These are phyloP conservation scores for Pseudocercospora pini-densiflorae DNA, from an alignment of 2,329 filamentous ascomycete species.

Conservation along the genomic window DNA sequence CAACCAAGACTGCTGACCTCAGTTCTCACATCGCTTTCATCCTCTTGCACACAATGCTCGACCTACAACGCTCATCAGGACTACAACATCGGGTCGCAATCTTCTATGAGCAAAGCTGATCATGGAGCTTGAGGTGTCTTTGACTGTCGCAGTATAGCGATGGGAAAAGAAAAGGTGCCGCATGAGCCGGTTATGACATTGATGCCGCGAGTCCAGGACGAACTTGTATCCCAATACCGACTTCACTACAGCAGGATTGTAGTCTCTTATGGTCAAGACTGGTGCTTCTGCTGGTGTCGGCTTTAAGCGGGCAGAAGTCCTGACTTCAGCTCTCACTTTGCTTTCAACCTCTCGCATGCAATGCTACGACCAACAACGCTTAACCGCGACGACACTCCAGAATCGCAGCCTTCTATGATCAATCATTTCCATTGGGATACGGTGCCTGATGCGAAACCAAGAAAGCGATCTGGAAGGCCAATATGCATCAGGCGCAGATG, in stretches of 20 bases:
- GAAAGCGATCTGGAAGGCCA: background rate
- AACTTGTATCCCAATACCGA: too few species aligned
- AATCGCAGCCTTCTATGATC: background rate
- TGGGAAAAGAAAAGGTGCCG: too few species aligned
- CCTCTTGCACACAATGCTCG: background rate
- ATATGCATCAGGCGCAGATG: background rate
- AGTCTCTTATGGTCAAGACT: too few species aligned
- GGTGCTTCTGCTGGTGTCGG: background rate
- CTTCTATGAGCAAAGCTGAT: background rate
- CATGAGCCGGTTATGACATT: too few species aligned
- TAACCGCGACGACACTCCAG: background rate
- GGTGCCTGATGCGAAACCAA: too few species aligned
- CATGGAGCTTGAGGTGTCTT: too few species aligned
- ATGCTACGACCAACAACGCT: background rate
- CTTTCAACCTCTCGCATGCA: background rate
- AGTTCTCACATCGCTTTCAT: background rate
- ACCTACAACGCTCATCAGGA: background rate
- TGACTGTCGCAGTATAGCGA: too few species aligned
- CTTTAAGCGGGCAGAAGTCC: background rate
- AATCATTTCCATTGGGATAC: background rate
- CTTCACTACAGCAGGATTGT: too few species aligned
- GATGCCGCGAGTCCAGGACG: too few species aligned
- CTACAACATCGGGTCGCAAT: background rate
- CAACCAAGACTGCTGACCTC: background rate
- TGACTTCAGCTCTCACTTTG: background rate